phyloP scores from a whole-genome alignment of 1,284 basidiomycete genomes.

The Leccinum brunneo-olivaceum region DNA sequence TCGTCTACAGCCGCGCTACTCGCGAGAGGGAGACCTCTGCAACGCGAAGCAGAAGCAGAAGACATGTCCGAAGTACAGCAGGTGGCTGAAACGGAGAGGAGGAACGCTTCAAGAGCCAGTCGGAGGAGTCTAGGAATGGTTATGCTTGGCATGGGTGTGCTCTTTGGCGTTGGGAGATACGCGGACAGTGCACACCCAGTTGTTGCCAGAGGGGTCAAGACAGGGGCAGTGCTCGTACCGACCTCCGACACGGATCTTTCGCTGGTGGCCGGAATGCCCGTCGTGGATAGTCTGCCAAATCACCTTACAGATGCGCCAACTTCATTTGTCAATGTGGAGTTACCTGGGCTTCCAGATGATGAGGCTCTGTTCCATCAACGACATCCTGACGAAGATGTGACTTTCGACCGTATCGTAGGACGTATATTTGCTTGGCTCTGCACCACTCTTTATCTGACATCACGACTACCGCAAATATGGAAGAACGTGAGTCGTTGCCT shows the following conservation, averaged over 20 bases:
- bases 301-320: background rate
- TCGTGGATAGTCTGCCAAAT: background rate
- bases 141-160: constrained; percentile 62
- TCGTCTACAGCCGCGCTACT: constrained; percentile 19
- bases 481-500: constrained; percentile 76
- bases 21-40: constrained; percentile 42
- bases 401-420: constrained; percentile 64
- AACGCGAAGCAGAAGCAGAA: constrained; percentile 31
- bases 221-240: constrained; percentile 32
- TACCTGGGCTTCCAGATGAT: constrained; percentile 17
- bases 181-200: constrained; percentile 28
- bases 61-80: constrained; percentile 18
- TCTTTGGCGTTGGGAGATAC: constrained; percentile 60
- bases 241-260: constrained; percentile 11
- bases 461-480: constrained; percentile 92
- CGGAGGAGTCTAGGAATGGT: constrained; percentile 64
- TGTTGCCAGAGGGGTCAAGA: constrained; percentile 22
- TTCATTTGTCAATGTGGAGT: constrained; percentile 14
- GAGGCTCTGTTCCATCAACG: constrained; percentile 20
- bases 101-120: constrained; percentile 51
- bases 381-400: constrained; percentile 28
- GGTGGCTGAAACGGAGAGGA: constrained; percentile 23
- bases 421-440: constrained; percentile 90
- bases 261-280: constrained; percentile 6
- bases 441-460: constrained; percentile 86